A percentile compares a stretch with the other conserved stretches of the same genome.
Conservation (phyloP, 768 basidiomycete genomes). For the Gloeopeniophorella convolvens region DNA sequence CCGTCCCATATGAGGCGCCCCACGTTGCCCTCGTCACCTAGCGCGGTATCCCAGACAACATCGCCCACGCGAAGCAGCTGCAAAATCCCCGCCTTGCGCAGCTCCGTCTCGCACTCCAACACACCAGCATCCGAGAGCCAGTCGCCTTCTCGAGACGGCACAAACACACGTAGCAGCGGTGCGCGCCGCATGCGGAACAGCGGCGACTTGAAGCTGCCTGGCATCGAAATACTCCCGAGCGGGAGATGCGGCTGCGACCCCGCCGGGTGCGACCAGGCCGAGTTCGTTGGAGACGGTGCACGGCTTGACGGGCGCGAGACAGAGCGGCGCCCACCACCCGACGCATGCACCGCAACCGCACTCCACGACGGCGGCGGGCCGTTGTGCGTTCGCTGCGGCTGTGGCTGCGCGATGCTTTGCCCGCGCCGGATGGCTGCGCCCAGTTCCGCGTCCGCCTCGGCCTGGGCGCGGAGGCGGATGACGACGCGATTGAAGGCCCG, state of each 20-base stretch:
- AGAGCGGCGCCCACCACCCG: constrained; percentile 6
- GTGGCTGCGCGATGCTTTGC: constrained; percentile 11
- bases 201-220: constrained; percentile 52
- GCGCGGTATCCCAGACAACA: constrained; percentile 82
- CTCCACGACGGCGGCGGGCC: constrained; percentile 19
- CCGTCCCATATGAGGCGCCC: constrained; percentile 87
- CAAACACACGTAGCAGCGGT: constrained; percentile 72
- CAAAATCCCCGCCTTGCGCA: constrained; percentile 59
- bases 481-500: constrained; percentile 78
- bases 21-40: constrained; percentile 79
- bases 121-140: constrained; percentile 83
- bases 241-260: constrained; percentile 24
- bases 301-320: constrained; percentile 48
- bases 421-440: constrained; percentile 11
- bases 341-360: constrained; percentile 13
- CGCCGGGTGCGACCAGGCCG: constrained; percentile 40
- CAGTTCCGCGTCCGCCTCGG: constrained; percentile 48
- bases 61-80: constrained; percentile 67
- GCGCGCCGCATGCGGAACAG: constrained; percentile 67
- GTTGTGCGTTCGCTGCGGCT: constrained; percentile 1
- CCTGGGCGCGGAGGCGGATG: constrained; percentile 70
- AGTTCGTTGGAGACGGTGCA: constrained; percentile 57
- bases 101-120: constrained; percentile 75
- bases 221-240: constrained; percentile 1
- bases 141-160: constrained; percentile 80